Conservation (phyloP, 1,284 basidiomycete genomes). For the Cutaneotrichosporon sp. region DNA sequence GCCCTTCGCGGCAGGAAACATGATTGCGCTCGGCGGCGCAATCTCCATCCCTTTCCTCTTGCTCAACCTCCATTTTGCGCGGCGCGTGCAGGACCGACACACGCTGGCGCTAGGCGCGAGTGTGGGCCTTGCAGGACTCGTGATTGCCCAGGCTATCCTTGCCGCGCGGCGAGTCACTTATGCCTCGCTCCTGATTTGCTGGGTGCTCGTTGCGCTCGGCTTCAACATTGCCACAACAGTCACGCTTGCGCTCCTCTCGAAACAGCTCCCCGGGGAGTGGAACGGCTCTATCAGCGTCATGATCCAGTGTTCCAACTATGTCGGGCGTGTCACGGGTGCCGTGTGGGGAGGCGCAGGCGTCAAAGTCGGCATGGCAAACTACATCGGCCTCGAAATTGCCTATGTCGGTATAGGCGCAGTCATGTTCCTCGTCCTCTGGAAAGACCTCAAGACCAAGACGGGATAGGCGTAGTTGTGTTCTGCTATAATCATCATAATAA, state of each 20-base stretch:
- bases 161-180: slow-evolving; percentile 3
- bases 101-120: slow-evolving; percentile 4
- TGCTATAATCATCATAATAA: no score
- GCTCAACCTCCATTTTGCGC: slow-evolving; percentile 5
- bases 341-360: slow-evolving; percentile 13
- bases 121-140: slow-evolving; percentile 1
- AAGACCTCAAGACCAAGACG: slow-evolving; percentile 9
- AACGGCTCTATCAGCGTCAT: slow-evolving; percentile 1
- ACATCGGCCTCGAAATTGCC: slow-evolving; percentile 1
- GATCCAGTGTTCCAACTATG: slow-evolving; percentile 11
- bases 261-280: slow-evolving; percentile 12
- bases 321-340: slow-evolving; percentile 8
- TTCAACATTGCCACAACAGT: slow-evolving; percentile 10
- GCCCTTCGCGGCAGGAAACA: slow-evolving; percentile 10
- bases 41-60: slow-evolving; percentile 9
- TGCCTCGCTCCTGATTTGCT: slow-evolving; percentile 1
- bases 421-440: slow-evolving; percentile 7
- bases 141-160: slow-evolving; percentile 2
- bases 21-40: slow-evolving; percentile 12
- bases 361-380: slow-evolving; percentile 9
- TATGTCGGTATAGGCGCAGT: slow-evolving; percentile 4
- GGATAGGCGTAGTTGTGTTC: neutral
- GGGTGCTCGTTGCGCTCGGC: slow-evolving; percentile 11
- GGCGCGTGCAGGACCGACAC: slow-evolving; percentile 9
- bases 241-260: slow-evolving; percentile 6